These are phyloP conservation scores for Strobilomyces echinocephalus DNA, from an alignment of 768 basidiomycete species.

Conservation along the genomic window DNA sequence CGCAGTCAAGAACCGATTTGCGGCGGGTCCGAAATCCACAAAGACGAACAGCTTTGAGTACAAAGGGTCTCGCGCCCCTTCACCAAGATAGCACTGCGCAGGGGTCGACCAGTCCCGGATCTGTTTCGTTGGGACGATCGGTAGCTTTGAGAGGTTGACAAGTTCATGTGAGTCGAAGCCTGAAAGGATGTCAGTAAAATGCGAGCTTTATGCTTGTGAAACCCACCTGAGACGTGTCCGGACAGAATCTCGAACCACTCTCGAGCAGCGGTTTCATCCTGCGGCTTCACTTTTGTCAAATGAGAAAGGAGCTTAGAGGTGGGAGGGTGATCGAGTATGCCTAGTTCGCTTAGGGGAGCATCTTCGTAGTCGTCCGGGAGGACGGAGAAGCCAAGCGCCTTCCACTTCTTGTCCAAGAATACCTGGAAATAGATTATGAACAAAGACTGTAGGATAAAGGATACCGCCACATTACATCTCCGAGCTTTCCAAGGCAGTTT, in stretches of 20 bases:
- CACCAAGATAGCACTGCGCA: background rate
- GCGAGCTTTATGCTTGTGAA: too few relatives aligned
- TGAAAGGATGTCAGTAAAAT: background rate
- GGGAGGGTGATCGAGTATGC: background rate
- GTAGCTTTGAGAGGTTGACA: background rate
- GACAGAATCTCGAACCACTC: background rate
- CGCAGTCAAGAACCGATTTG: background rate
- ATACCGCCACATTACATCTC: background rate
- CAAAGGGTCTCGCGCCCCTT: background rate
- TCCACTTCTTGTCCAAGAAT: background rate
- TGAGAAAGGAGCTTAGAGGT: background rate
- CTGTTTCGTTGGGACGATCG: background rate
- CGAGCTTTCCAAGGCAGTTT: background rate
- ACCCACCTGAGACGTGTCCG: background rate
- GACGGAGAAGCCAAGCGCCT: background rate
- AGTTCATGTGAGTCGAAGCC: background rate
- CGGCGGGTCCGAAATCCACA: background rate
- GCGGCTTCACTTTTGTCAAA: background rate
- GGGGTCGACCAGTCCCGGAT: background rate
- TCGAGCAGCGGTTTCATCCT: background rate
- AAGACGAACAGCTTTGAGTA: background rate
- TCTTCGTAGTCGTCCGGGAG: background rate
- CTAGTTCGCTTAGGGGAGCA: background rate
- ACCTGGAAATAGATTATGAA: background rate
- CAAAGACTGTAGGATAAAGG: background rate